Evolutionary conservation across 371 early-diverging fungal species (phyloP).

Genomic region (Actinomortierella wolfii): DNA sequence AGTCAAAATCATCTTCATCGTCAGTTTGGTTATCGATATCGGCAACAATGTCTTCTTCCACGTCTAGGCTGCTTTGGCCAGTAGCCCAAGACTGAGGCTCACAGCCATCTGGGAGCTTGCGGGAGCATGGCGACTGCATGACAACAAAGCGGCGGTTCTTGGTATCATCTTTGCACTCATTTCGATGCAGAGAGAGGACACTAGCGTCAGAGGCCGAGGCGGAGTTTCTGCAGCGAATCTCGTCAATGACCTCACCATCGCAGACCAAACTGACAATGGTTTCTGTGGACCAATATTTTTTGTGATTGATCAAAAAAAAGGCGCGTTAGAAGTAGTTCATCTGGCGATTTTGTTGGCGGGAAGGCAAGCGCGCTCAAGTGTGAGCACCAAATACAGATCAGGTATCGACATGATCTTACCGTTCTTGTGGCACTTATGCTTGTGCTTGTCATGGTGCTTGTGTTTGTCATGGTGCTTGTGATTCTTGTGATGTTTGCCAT

Average conservation of each 20-base stretch:
- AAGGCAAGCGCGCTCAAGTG: no score
- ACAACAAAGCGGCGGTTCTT: no score
- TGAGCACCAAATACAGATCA: no score
- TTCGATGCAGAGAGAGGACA: no score
- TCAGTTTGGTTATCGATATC: not conserved
- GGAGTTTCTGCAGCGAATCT: not conserved
- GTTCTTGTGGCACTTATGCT: not conserved
- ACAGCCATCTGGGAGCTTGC: not conserved
- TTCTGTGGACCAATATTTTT: not conserved
- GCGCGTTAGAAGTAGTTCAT: not conserved
- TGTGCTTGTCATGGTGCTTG: conserved; percentile 5
- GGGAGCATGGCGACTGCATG: no score
- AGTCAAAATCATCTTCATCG: not conserved
- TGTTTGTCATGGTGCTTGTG: not conserved
- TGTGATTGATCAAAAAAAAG: not conserved
- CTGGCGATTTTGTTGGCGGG: not conserved
- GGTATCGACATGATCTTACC: no score
- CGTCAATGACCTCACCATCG: conserved; percentile 1
- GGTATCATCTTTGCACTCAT: no score
- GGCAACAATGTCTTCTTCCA: not conserved
- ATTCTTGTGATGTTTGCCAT: no score
- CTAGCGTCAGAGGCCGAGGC: not conserved
- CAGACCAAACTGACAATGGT: conserved; percentile 4
- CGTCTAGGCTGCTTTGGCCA: not conserved
- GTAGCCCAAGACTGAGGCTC: not conserved